Percentiles rank a stretch among this genome's conserved stretches.
Conservation (phyloP, 305 asterid species). For the Fraxinus platypoda region DNA sequence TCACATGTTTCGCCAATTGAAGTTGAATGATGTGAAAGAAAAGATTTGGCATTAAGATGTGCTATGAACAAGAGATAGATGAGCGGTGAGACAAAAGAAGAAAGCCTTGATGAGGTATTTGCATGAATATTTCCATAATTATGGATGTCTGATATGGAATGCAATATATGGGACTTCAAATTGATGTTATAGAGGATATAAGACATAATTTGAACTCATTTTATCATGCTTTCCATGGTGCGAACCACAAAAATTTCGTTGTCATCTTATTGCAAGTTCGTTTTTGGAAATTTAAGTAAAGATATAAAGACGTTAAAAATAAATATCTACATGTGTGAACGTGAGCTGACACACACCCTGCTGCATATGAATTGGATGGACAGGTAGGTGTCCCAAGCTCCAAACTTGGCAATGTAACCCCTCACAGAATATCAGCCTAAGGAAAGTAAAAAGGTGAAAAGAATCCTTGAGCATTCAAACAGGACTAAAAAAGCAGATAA, state of each 20-base stretch:
- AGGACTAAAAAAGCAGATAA: not conserved
- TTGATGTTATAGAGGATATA: not conserved
- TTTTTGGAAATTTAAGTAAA: not conserved
- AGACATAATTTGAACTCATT: not conserved
- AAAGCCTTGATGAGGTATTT: not conserved
- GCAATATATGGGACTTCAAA: not conserved
- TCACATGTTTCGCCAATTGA: not conserved
- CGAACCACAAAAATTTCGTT: not conserved
- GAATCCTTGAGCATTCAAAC: not conserved
- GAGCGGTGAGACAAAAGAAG: not conserved
- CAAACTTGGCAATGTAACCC: not conserved
- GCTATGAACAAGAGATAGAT: not conserved
- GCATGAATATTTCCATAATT: not conserved
- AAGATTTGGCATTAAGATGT: not conserved
- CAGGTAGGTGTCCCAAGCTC: not conserved
- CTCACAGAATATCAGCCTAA: not conserved
- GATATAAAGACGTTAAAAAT: not conserved
- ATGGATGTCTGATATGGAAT: not conserved
- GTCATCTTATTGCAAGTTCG: not conserved
- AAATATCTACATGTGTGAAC: not conserved
- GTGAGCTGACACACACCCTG: not conserved
- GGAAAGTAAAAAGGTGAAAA: not conserved
- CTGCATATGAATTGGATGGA: not conserved
- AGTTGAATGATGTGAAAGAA: not conserved
- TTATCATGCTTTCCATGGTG: not conserved